Conservation (phyloP, 2,329 filamentous ascomycete genomes). For the Fusarium secorum region DNA sequence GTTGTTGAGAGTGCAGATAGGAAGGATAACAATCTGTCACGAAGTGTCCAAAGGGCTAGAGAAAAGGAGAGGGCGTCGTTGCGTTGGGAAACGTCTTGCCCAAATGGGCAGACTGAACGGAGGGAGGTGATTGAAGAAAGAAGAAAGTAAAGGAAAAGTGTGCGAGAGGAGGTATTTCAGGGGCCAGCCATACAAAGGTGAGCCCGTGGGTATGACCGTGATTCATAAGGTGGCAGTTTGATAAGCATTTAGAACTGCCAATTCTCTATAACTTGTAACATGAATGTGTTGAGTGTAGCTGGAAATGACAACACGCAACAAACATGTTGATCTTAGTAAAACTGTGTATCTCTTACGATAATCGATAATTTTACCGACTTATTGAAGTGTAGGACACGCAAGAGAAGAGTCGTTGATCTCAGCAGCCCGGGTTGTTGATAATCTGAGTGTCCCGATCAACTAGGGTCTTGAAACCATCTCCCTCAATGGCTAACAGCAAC, state of each 20-base stretch:
- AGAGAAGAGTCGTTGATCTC: background rate
- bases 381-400: background rate
- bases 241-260: background rate
- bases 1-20: background rate
- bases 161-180: background rate
- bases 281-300: background rate
- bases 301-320: background rate
- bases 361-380: no score
- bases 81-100: background rate
- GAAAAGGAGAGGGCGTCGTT: background rate
- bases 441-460: background rate
- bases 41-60: background rate
- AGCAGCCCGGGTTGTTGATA: background rate
- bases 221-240: background rate
- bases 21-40: background rate
- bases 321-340: background rate
- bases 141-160: background rate
- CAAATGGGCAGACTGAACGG: background rate
- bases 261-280: background rate
- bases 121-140: background rate
- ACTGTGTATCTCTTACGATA: no score
- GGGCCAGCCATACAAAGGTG: background rate
- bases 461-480: background rate
- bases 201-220: background rate
- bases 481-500: background rate